phyloP scores from a whole-genome alignment of 768 basidiomycete species.

The Xerocomus potaroensis region DNA sequence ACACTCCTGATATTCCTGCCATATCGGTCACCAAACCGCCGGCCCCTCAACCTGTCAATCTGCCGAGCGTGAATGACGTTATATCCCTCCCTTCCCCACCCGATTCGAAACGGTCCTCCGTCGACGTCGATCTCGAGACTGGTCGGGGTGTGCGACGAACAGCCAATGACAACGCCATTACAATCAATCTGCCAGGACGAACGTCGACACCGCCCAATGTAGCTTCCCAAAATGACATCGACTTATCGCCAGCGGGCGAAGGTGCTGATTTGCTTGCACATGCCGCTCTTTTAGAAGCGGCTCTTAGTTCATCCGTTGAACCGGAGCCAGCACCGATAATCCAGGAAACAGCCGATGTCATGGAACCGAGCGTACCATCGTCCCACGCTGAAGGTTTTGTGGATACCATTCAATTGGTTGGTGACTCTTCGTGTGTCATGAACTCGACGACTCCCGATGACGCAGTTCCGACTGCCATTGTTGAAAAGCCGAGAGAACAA shows the following conservation, averaged over 20 bases:
- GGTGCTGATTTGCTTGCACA: constrained; percentile 51
- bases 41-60: constrained; percentile 61
- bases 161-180: constrained; percentile 9
- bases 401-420: constrained; percentile 56
- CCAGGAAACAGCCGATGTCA: constrained; percentile 1
- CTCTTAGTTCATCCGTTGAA: constrained; percentile 23
- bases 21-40: constrained; percentile 69
- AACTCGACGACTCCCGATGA: constrained; percentile 31
- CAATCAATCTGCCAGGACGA: constrained; percentile 10
- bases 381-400: constrained; percentile 15
- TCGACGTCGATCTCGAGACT: constrained; percentile 34
- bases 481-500: constrained; percentile 35
- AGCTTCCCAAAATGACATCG: constrained; percentile 13
- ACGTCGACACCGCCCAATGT: constrained; percentile 8
- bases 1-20: constrained; percentile 38
- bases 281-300: constrained; percentile 33
- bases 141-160: constrained; percentile 42
- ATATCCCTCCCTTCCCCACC: constrained; percentile 41
- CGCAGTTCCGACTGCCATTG: constrained; percentile 32
- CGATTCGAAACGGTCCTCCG: constrained; percentile 38
- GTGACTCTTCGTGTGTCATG: constrained; percentile 38
- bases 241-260: constrained; percentile 21
- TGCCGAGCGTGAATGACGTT: constrained; percentile 65
- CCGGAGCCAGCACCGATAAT: constrained; percentile 5
- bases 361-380: constrained; percentile 7